A percentile compares a stretch with the other conserved stretches of the same genome.
Conservation (phyloP, 2,329 filamentous ascomycete species). For the Elsinoe necatrix region DNA sequence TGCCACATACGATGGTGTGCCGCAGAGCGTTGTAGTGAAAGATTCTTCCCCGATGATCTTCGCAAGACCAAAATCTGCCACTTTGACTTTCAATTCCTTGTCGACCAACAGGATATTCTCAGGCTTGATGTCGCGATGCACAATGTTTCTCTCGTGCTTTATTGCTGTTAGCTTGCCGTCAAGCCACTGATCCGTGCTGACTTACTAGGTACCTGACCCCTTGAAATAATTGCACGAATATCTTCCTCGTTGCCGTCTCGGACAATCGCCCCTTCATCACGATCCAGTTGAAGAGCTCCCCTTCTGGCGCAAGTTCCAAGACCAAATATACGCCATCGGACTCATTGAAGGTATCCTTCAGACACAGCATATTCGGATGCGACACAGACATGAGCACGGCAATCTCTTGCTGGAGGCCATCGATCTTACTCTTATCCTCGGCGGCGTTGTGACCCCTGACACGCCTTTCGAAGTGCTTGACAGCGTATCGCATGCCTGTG, state of each 20-base stretch:
- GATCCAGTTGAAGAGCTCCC: slow-evolving; percentile 93
- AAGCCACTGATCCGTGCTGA: slow-evolving; percentile 13
- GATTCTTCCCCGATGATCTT: slow-evolving; percentile 99
- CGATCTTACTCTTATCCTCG: slow-evolving; percentile 66
- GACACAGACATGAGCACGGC: slow-evolving; percentile 95
- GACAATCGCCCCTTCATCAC: slow-evolving; percentile 81
- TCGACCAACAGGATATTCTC: slow-evolving; percentile 90
- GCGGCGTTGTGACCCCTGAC: slow-evolving; percentile 50
- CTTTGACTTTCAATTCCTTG: slow-evolving; percentile 75
- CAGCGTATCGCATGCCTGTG: slow-evolving; percentile 74
- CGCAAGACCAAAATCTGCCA: slow-evolving; percentile 92
- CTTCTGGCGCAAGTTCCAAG: slow-evolving; percentile 80
- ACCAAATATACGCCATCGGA: slow-evolving; percentile 83
- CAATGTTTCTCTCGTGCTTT: slow-evolving; percentile 92
- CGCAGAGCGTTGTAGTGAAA: slow-evolving; percentile 90
- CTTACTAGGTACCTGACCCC: slow-evolving; percentile 89
- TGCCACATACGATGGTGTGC: slow-evolving; percentile 84
- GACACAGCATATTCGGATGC: slow-evolving; percentile 82
- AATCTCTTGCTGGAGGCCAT: slow-evolving; percentile 89
- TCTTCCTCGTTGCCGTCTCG: slow-evolving; percentile 73
- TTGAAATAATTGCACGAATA: slow-evolving; percentile 87
- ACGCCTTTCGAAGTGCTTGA: slow-evolving; percentile 83
- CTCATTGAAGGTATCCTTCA: slow-evolving; percentile 94
- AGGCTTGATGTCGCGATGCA: slow-evolving; percentile 95
- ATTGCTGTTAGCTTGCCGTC: not conserved